Base-by-base conservation (phyloP, 2,329 filamentous ascomycete genomes). In the Teratosphaeria destructans region DNA sequence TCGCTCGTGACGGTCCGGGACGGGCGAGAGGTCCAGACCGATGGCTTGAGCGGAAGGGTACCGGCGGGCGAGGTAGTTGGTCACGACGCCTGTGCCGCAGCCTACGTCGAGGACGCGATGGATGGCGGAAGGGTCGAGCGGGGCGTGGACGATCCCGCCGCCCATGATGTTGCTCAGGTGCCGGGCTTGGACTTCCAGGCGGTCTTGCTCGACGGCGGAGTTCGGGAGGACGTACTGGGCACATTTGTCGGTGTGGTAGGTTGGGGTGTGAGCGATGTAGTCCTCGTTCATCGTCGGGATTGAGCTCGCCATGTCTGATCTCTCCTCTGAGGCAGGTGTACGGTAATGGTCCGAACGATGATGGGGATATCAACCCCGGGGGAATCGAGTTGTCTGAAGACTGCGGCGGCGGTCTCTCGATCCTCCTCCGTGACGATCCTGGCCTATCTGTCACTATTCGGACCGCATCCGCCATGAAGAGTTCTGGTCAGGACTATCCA, bases 51-150 rank as follows among this genome's bases (percentile, higher is more conserved):
- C 66, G 8, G 70, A 60, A 6, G 60, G 63, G 39, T 57, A 61
- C 49, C 49, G 53, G 34, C 32, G 56, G 23, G 57, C 61, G 26
- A 63, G 54, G 26, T 58, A 56, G 19, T 56, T 54, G 73, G 55
- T 75, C 69, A 60, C 59, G n/a, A 54, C 32, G 3, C 64, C 64
- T 11, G 63, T 65, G 12, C 76, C 77, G 26, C 60, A 62, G 55
- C 64, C 63, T n/a, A 66, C 47, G 52, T 66, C 64, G 12, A 66
- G 54, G 52, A 58, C 27, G 26, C 53, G n/a, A 19, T 43, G 52
- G 29, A 62, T 14, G 35, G 29, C n/a, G 49, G 52, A 2, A 54
- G 49, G 27, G 16, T 60, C 32, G 12, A 67, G 27, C 8, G 65
- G 64, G 3, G 63, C 57, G 59, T 68, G 66, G 54, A 65, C 61